These are phyloP conservation scores for Phytophthora rubi DNA, from an alignment of 352 stramenopile genomes.

Conservation along the genomic window DNA sequence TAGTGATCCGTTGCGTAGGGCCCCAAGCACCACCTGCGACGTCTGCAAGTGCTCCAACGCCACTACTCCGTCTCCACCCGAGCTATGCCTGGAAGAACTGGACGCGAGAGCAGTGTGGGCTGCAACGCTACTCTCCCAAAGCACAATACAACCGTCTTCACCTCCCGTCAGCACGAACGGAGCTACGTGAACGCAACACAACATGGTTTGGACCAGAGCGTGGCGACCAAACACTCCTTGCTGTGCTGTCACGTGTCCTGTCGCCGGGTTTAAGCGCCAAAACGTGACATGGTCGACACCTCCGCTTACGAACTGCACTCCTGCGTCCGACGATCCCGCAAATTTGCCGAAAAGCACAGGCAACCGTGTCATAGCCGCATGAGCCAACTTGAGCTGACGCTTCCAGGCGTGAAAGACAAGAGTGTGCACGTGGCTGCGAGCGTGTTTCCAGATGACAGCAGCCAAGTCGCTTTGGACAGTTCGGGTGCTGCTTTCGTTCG, in stretches of 20 bases:
- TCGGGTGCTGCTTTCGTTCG: slow-evolving; percentile 16
- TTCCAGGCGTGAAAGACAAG: slow-evolving; percentile 58
- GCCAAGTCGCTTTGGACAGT: slow-evolving; percentile 45
- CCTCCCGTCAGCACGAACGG: slow-evolving; percentile 67
- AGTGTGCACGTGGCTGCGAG: slow-evolving; percentile 46
- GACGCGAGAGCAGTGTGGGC: slow-evolving; percentile 43
- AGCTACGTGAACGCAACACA: slow-evolving; percentile 47
- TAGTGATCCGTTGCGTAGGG: slow-evolving; percentile 42
- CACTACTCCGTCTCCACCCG: slow-evolving; percentile 32
- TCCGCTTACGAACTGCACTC: slow-evolving; percentile 60
- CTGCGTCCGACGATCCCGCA: slow-evolving; percentile 8
- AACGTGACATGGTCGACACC: slow-evolving; percentile 77
- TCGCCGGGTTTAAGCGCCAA: slow-evolving; percentile 59
- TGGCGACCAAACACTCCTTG: slow-evolving; percentile 73
- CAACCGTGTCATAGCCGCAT: slow-evolving; percentile 55
- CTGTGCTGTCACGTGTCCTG: slow-evolving; percentile 55
- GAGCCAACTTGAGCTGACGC: slow-evolving; percentile 34
- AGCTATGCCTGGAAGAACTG: slow-evolving; percentile 4
- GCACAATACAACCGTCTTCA: slow-evolving; percentile 49
- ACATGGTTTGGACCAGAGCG: slow-evolving; percentile 54
- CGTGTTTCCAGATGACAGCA: slow-evolving; percentile 63
- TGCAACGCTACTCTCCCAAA: slow-evolving; percentile 66
- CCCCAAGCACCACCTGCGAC: slow-evolving; percentile 51
- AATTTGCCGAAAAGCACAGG: slow-evolving; percentile 73
- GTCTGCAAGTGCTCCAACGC: slow-evolving; percentile 44